phyloP scores from a whole-genome alignment of 2,329 filamentous ascomycete species.

The Emericellopsis atlantica region DNA sequence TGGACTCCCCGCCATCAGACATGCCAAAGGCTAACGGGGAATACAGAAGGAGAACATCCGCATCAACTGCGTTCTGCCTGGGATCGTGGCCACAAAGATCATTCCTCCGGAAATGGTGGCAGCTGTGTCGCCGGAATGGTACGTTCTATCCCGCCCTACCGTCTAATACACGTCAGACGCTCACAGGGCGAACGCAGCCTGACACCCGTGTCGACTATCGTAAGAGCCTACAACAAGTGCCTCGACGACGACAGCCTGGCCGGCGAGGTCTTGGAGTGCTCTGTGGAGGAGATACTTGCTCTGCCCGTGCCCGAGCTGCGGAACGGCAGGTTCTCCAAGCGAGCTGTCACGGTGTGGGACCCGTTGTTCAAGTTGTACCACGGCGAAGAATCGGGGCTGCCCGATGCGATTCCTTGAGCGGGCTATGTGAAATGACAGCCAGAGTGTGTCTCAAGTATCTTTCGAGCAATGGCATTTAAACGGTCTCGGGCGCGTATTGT shows the following conservation, averaged over 20 bases:
- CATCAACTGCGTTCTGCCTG: slow-evolving; percentile 35
- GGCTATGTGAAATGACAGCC: background rate
- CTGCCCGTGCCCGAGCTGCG: slow-evolving; percentile 14
- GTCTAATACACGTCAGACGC: background rate
- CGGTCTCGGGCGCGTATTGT: too few relatives aligned
- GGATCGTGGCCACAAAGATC: slow-evolving; percentile 29
- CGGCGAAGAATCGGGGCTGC: slow-evolving; percentile 25
- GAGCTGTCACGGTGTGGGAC: slow-evolving; percentile 33
- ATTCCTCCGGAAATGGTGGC: slow-evolving; percentile 28
- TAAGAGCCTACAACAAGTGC: slow-evolving; percentile 29
- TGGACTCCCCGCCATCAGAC: background rate
- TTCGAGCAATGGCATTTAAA: too few relatives aligned
- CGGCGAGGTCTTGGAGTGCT: slow-evolving; percentile 32
- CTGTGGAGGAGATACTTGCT: slow-evolving; percentile 18
- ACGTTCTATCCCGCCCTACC: background rate
- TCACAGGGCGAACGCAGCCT: slow-evolving; percentile 8
- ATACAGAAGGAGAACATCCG: slow-evolving; percentile 29
- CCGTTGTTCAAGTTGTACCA: slow-evolving; percentile 31
- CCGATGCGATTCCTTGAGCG: slow-evolving; percentile 18
- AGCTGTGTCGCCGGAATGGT: slow-evolving; percentile 21
- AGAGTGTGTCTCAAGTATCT: too few relatives aligned
- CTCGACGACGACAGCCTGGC: slow-evolving; percentile 26
- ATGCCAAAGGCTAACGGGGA: background rate
- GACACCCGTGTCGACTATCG: slow-evolving; percentile 28
- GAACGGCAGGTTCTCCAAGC: slow-evolving; percentile 26